Conservation (phyloP, 2,329 filamentous ascomycete species). For the Dactylella cylindrospora region DNA sequence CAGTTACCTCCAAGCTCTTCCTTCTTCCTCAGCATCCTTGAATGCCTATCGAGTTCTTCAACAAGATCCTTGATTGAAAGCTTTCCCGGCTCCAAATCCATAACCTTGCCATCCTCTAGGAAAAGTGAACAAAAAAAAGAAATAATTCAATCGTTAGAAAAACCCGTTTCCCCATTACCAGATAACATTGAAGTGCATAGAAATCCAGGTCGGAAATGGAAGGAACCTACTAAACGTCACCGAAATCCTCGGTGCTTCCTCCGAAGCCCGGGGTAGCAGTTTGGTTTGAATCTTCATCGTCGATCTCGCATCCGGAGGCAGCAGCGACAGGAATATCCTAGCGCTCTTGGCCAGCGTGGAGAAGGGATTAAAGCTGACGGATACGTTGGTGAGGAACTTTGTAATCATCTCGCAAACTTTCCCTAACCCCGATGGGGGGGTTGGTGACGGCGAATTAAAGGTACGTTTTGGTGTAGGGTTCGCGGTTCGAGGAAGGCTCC, state of each 20-base stretch:
- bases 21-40: constrained; percentile 75
- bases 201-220: background rate
- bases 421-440: no score
- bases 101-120: constrained; percentile 86
- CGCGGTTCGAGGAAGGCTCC: no score
- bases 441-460: no score
- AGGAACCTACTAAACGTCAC: constrained; percentile 77
- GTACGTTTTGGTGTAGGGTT: no score
- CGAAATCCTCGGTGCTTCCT: constrained; percentile 67
- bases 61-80: constrained; percentile 82
- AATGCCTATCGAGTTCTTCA: constrained; percentile 88
- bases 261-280: constrained; percentile 70
- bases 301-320: constrained; percentile 75
- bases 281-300: constrained; percentile 76
- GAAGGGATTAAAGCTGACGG: constrained; percentile 91
- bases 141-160: constrained; percentile 1
- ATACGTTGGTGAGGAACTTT: constrained; percentile 80
- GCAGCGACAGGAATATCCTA: constrained; percentile 79
- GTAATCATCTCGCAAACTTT: constrained; percentile 66
- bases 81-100: constrained; percentile 77
- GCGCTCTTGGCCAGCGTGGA: constrained; percentile 75
- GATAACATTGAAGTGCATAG: background rate
- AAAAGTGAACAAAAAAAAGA: constrained; percentile 45
- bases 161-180: background rate
- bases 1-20: constrained; percentile 66